Percentiles rank a stretch among this genome's conserved stretches.
Conservation (phyloP, 2,329 filamentous ascomycete species). For the Fusarium foetens region DNA sequence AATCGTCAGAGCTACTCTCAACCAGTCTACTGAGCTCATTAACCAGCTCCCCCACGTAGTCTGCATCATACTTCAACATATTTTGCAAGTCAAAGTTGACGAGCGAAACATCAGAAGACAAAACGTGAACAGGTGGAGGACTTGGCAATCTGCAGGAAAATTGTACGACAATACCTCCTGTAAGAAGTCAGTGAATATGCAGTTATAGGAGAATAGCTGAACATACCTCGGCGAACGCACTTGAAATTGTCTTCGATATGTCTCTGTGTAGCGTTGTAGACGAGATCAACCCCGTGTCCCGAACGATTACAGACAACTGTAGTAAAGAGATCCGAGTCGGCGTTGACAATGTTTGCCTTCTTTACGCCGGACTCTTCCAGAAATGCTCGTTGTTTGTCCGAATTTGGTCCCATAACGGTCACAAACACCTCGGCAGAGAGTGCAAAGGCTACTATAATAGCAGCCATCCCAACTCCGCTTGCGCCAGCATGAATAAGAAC, state of each 20-base stretch:
- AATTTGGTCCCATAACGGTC: conserved; percentile 49
- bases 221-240: conserved; percentile 52
- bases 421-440: conserved; percentile 55
- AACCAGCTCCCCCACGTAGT: conserved; percentile 47
- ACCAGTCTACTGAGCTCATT: conserved; percentile 24
- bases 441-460: conserved; percentile 53
- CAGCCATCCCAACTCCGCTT: conserved; percentile 56
- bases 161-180: conserved; percentile 50
- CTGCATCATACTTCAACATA: conserved; percentile 48
- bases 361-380: conserved; percentile 51
- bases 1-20: background rate
- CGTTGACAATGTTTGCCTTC: conserved; percentile 52
- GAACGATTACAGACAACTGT: conserved; percentile 48
- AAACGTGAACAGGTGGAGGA: conserved; percentile 21
- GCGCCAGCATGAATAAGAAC: conserved; percentile 59
- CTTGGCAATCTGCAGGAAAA: conserved; percentile 41
- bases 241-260: conserved; percentile 47
- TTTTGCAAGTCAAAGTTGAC: conserved; percentile 49
- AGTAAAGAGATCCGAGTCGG: conserved; percentile 49
- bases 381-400: conserved; percentile 49
- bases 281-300: conserved; percentile 52
- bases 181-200: conserved; percentile 11
- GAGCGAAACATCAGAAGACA: conserved; percentile 41
- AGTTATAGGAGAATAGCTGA: background rate
- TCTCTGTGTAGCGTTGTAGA: conserved; percentile 58